Percentiles rank a stretch among this genome's conserved stretches.
Conservation (phyloP, 805 yeast genomes). For the Candida ponderosae region DNA sequence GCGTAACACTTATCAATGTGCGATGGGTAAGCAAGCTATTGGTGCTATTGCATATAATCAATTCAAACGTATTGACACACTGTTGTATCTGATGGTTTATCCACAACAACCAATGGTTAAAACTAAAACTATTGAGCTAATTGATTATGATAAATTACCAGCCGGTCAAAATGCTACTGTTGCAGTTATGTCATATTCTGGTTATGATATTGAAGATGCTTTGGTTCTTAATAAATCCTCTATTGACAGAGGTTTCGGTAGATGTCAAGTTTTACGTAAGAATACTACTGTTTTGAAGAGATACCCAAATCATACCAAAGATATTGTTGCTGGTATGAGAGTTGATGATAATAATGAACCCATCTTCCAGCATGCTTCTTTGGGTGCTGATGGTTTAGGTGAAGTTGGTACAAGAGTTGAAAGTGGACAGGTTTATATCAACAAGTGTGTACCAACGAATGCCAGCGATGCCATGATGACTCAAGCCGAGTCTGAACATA, state of each 20-base stretch:
- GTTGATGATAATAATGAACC: conserved; percentile 77
- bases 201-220: conserved; percentile 99
- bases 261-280: conserved; percentile 93
- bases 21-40: conserved; percentile 99
- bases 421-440: conserved; percentile 89
- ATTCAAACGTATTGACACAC: conserved; percentile 89
- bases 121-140: conserved; percentile 91
- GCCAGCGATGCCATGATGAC: conserved; percentile 50
- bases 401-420: conserved; percentile 90
- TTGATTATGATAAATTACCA: conserved; percentile 91
- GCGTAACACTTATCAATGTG: conserved; percentile 88
- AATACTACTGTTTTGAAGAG: conserved; percentile 84
- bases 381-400: conserved; percentile 94
- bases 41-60: conserved; percentile 98
- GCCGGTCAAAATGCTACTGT: conserved; percentile 99
- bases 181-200: conserved; percentile 98
- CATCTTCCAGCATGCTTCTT: conserved; percentile 74
- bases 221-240: conserved; percentile 89
- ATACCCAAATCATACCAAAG: conserved; percentile 91
- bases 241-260: conserved; percentile 92
- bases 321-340: conserved; percentile 86
- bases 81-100: conserved; percentile 92
- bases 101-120: conserved; percentile 99
- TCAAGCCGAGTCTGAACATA: conserved; percentile 43
- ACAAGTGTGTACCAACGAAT: conserved; percentile 86